Conservation (phyloP, 129 eudicot genomes). For the Centaurea solstitialis region DNA sequence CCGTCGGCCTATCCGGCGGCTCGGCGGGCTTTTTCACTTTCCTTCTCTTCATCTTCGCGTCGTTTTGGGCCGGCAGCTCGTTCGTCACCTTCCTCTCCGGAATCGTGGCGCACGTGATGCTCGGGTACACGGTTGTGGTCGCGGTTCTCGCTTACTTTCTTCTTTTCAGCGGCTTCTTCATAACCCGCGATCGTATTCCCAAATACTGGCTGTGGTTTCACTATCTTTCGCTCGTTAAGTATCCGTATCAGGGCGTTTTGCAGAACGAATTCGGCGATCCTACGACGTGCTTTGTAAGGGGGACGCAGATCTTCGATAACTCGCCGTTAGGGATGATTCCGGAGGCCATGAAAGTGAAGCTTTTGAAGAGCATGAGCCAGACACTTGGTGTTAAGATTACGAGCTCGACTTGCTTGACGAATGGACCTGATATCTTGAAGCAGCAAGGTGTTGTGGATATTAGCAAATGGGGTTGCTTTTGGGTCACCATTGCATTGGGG, state of each 20-base stretch:
- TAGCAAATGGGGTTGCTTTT: conserved; percentile 67
- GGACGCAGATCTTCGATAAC: conserved; percentile 72
- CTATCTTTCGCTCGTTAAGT: conserved; percentile 74
- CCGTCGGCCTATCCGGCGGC: conserved; percentile 82
- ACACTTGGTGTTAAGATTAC: conserved; percentile 64
- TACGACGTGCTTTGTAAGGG: conserved; percentile 61
- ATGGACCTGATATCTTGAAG: conserved; percentile 69
- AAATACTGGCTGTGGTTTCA: conserved; percentile 94
- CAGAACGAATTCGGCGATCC: conserved; percentile 81
- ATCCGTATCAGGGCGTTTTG: conserved; percentile 85
- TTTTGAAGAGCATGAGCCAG: conserved; percentile 58
- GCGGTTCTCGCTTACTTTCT: conserved; percentile 76
- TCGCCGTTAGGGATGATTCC: conserved; percentile 62
- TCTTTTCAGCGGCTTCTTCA: conserved; percentile 85
- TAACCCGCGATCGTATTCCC: conserved; percentile 73
- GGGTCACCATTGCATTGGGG: conserved; percentile 82
- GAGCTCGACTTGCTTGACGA: conserved; percentile 69
- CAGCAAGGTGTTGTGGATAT: conserved; percentile 69
- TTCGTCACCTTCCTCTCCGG: conserved; percentile 93
- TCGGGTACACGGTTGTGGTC: conserved; percentile 80
- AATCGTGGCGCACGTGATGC: conserved; percentile 69
- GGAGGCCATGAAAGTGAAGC: conserved; percentile 53
- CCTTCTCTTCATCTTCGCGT: conserved; percentile 60
- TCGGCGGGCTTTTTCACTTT: conserved; percentile 59
- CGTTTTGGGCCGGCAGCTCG: conserved; percentile 96